phyloP scores from a whole-genome alignment of 371 early-diverging fungal species.

The Circinella umbellata region DNA sequence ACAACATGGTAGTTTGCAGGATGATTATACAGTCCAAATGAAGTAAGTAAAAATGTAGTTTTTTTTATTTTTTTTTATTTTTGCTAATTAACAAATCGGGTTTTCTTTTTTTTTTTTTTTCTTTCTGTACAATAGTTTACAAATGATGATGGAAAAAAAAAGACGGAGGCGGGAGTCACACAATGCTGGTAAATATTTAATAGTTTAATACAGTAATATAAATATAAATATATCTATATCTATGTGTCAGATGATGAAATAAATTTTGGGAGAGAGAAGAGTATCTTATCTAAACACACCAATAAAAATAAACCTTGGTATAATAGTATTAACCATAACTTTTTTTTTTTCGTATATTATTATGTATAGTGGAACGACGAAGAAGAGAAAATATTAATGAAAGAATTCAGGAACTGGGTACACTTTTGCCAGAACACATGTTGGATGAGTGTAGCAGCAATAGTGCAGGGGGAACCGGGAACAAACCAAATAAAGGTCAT shows the following conservation, averaged over 20 bases:
- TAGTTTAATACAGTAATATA: not conserved
- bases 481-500: slow-evolving; percentile 85
- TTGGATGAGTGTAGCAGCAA: slow-evolving; percentile 57
- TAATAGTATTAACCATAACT: not conserved
- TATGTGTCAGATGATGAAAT: not conserved
- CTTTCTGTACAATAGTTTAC: slow-evolving; percentile 29
- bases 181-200: slow-evolving; percentile 77
- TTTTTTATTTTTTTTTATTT: not conserved
- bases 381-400: slow-evolving; percentile 98
- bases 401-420: slow-evolving; percentile 92
- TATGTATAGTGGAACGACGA: slow-evolving; percentile 82
- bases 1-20: slow-evolving; percentile 34
- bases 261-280: not conserved
- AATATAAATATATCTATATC: slow-evolving; percentile 1
- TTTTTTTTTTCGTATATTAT: not conserved
- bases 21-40: slow-evolving; percentile 48
- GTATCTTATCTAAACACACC: not conserved
- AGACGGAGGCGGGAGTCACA: slow-evolving; percentile 93
- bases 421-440: slow-evolving; percentile 79
- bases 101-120: not conserved
- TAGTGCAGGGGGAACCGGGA: slow-evolving; percentile 18
- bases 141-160: slow-evolving; percentile 75
- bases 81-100: not conserved
- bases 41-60: slow-evolving; percentile 31
- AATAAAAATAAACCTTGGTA: not conserved